phyloP scores from a whole-genome alignment of 1,284 basidiomycete species.

The Trametes pubescens region DNA sequence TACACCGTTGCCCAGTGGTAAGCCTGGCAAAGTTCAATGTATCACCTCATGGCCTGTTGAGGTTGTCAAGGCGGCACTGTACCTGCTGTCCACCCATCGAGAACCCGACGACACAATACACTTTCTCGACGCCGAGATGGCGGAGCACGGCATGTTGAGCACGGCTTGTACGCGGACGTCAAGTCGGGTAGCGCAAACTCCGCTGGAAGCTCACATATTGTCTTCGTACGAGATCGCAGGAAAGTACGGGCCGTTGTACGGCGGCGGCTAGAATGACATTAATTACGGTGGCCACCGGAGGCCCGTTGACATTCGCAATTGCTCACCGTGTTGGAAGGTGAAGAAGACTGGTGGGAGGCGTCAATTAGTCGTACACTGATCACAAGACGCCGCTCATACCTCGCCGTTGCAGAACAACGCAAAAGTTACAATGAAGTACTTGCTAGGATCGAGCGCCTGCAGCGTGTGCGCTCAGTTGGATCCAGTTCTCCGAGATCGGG shows the following conservation, averaged over 20 bases:
- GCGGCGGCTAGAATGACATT: conserved; percentile 36
- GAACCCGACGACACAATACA: conserved; percentile 43
- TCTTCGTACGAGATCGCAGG: conserved; percentile 44
- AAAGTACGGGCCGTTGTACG: conserved; percentile 46
- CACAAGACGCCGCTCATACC: conserved; percentile 24
- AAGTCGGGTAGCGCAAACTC: neutral
- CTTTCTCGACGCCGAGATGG: conserved; percentile 38
- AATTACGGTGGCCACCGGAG: conserved; percentile 5
- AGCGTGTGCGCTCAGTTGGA: neutral
- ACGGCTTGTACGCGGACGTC: conserved; percentile 16
- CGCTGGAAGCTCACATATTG: conserved; percentile 31
- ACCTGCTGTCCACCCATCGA: conserved; percentile 46
- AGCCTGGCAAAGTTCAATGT: conserved; percentile 33
- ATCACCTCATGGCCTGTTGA: neutral
- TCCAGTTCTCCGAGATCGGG: neutral
- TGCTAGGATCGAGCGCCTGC: conserved; percentile 39
- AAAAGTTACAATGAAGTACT: conserved; percentile 43
- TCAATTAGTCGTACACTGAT: neutral
- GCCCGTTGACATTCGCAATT: neutral
- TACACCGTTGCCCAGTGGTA: conserved; percentile 47
- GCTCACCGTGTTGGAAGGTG: conserved; percentile 42
- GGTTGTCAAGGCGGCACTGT: neutral
- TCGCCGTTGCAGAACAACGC: conserved; percentile 44
- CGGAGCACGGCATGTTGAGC: conserved; percentile 43
- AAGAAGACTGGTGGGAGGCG: conserved; percentile 38